Percentiles rank a stretch among this genome's conserved stretches.
phyloP scores from a whole-genome alignment of 305 asterid species.

The Fraxinus sp. region DNA sequence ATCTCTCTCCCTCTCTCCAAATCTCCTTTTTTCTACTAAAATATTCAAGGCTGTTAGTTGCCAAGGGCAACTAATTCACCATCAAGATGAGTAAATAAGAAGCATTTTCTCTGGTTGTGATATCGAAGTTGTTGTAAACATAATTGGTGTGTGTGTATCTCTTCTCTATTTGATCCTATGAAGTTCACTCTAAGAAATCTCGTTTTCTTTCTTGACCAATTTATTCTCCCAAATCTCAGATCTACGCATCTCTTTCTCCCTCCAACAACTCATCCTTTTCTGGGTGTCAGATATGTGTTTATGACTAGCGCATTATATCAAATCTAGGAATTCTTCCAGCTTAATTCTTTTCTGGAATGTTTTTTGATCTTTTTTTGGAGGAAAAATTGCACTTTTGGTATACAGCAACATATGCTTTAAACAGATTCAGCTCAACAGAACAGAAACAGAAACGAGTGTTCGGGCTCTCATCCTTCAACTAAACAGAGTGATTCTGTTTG shows the following conservation, averaged over 20 bases:
- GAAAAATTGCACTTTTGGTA: neutral
- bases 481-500: neutral
- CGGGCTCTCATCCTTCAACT: neutral
- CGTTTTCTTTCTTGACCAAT: neutral
- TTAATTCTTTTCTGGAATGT: neutral
- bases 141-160: neutral
- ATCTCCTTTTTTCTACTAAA: neutral
- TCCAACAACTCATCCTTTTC: neutral
- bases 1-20: neutral
- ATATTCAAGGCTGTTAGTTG: neutral
- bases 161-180: neutral
- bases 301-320: neutral
- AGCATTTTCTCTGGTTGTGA: neutral
- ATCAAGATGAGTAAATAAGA: neutral
- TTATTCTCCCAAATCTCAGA: neutral
- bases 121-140: neutral
- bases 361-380: neutral
- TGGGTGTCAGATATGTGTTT: neutral
- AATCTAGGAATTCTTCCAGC: neutral
- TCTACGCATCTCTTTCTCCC: neutral
- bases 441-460: neutral
- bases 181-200: neutral
- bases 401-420: neutral
- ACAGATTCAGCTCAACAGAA: neutral
- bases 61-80: neutral